Evolutionary conservation across 352 stramenopile species (phyloP).

Genomic region (Thalassiosira livingstoniorum): DNA sequence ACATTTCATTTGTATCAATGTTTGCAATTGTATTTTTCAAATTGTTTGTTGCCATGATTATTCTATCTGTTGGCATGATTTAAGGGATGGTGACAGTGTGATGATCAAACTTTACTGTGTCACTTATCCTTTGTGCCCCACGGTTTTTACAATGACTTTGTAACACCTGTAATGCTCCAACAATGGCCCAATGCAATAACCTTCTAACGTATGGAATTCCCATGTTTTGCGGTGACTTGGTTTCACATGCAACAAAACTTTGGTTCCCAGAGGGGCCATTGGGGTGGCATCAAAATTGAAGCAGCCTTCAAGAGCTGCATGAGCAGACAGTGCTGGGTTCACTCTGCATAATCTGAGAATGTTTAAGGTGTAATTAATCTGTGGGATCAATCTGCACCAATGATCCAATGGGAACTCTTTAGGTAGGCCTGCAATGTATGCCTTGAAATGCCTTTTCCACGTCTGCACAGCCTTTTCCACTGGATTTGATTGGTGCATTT

Average conservation of each 20-base stretch:
- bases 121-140: too few relatives aligned
- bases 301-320: not conserved
- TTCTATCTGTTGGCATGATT: too few relatives aligned
- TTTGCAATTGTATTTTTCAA: not conserved
- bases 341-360: not conserved
- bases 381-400: conserved; percentile 1
- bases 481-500: conserved; percentile 55
- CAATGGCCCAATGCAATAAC: not conserved
- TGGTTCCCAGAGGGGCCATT: conserved; percentile 18
- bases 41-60: too few relatives aligned
- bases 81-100: too few relatives aligned
- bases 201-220: conserved; percentile 10
- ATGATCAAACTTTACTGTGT: too few relatives aligned
- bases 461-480: conserved; percentile 58
- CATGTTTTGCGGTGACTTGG: conserved; percentile 14
- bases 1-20: not conserved
- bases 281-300: conserved; percentile 12
- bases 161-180: conserved; percentile 14
- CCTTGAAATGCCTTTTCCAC: conserved; percentile 67
- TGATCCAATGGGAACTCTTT: not conserved
- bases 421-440: not conserved
- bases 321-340: not conserved
- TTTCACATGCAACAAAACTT: conserved; percentile 17
- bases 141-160: too few relatives aligned
- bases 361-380: conserved; percentile 11